Base-by-base conservation (phyloP, 2,329 filamentous ascomycete genomes). In the Sporothrix curviconia region DNA sequence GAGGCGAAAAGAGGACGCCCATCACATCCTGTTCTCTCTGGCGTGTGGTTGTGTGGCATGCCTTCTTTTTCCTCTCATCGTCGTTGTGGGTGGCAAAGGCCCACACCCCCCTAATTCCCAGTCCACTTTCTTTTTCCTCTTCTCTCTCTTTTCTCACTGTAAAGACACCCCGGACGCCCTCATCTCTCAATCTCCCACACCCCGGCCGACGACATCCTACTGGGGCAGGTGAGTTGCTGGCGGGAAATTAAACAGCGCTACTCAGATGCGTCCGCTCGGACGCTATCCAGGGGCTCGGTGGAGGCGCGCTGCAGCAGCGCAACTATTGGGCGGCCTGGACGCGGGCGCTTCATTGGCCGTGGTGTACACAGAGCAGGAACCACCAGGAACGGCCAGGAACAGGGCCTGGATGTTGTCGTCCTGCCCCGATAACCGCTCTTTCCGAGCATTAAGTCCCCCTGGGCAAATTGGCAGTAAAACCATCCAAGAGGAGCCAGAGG, bases 181-280 rank as follows among this genome's bases (percentile, higher is more conserved):
- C 52, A 60, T 60, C 60, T 59, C 58, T 50, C 56, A 56, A 58
- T 57, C 58, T 44, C 53, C 55, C 44, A 28, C 39, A 44, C 28
- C 44, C 22, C 17, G 40, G 50, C 46, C 57, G 30, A 19, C 37
- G 25, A n/a, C 46, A 28, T 44, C 51, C 42, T 47, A 53, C 46
- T 25, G 22, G 32, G 46, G n/a, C 56, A 54, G 54, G 56, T 51
- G 37, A 17, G 39, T 47, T 56, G 40, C 19, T 51, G 47, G 32
- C 25, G 62, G 62, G 62, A 64, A 64, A 64, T 64, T 64, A 43
- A 55, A 60, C 57, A 56, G 34, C 59, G 57, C 59, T 57, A 57
- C 57, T 42, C 55, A 44, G 43, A 44, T 36, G 34, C 43, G 47
- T 44, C 50, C 39, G 50, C 42, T 36, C 47, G 56, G 47, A 51